A percentile compares a stretch with the other conserved stretches of the same genome.
These are phyloP conservation scores for Penicillium sp. DNA, from an alignment of 2,329 filamentous ascomycete genomes.

Conservation along the genomic window DNA sequence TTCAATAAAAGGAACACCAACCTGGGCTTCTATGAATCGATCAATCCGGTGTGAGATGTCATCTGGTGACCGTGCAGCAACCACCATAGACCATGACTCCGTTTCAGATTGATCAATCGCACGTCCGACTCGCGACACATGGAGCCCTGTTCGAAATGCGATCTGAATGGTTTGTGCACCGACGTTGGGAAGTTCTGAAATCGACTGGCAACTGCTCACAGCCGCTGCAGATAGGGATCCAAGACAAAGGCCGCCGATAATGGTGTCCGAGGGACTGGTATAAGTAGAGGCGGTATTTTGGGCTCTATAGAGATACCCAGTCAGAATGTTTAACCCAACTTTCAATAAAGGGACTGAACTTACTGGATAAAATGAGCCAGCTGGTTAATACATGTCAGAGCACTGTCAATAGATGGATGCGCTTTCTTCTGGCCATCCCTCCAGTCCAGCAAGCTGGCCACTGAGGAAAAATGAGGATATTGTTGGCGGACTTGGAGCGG, in stretches of 20 bases:
- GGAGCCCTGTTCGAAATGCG: background rate
- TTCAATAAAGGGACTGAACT: background rate
- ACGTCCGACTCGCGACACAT: constrained; percentile 4
- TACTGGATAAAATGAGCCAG: constrained; percentile 1
- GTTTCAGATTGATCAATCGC: constrained; percentile 10
- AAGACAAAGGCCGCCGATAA: background rate
- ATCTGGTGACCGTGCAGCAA: constrained; percentile 1
- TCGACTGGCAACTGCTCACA: background rate
- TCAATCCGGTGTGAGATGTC: background rate
- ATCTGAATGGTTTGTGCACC: background rate
- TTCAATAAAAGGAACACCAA: background rate
- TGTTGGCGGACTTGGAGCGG: constrained; percentile 13
- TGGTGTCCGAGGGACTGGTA: background rate
- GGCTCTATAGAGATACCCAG: background rate
- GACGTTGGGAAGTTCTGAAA: background rate
- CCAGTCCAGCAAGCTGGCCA: constrained; percentile 2
- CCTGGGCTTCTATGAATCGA: background rate
- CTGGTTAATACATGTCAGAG: background rate
- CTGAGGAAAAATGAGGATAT: constrained; percentile 9
- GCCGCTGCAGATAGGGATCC: background rate
- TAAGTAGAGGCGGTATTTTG: constrained; percentile 1
- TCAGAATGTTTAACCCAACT: background rate
- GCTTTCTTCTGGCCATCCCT: constrained; percentile 1
- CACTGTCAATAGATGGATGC: background rate
- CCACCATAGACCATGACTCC: constrained; percentile 12